Conservation (phyloP, 768 basidiomycete genomes). For the Pisolithus marmoratus region DNA sequence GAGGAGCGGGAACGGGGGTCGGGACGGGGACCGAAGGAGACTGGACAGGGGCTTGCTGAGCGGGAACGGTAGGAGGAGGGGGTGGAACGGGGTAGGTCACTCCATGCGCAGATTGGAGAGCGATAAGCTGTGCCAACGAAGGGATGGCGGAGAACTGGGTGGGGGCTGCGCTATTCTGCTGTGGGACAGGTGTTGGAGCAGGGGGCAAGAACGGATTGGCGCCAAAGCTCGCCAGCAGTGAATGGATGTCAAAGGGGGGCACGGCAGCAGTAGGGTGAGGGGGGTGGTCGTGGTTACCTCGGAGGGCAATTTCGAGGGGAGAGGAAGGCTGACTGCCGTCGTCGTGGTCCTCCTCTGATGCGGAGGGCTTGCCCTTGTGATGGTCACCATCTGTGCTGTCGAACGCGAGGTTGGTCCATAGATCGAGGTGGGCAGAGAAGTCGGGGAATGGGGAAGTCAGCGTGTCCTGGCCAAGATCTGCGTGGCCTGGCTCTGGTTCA, state of each 20-base stretch:
- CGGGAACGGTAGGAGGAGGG: slow-evolving; percentile 11
- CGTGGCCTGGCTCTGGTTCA: slow-evolving; percentile 36
- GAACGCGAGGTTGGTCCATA: slow-evolving; percentile 82
- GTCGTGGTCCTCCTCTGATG: slow-evolving; percentile 27
- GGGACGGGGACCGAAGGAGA: background rate
- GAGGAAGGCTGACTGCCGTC: slow-evolving; percentile 27
- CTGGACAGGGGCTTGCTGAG: slow-evolving; percentile 4
- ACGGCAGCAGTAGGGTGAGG: slow-evolving; percentile 29
- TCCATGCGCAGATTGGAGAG: slow-evolving; percentile 44
- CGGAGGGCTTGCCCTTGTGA: slow-evolving; percentile 28
- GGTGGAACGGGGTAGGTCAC: slow-evolving; percentile 16
- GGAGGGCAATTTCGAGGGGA: slow-evolving; percentile 31
- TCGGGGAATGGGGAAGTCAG: slow-evolving; percentile 65
- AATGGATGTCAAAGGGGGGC: slow-evolving; percentile 40
- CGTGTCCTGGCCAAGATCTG: slow-evolving; percentile 49
- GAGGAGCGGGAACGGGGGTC: slow-evolving; percentile 16
- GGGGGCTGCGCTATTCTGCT: slow-evolving; percentile 19
- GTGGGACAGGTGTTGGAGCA: slow-evolving; percentile 21
- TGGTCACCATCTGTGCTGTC: slow-evolving; percentile 53
- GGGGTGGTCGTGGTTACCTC: slow-evolving; percentile 44
- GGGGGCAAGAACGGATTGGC: slow-evolving; percentile 37
- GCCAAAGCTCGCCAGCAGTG: slow-evolving; percentile 32
- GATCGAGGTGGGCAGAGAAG: slow-evolving; percentile 68
- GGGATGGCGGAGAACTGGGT: slow-evolving; percentile 29
- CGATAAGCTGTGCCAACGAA: slow-evolving; percentile 67